Percentiles rank a stretch among this genome's conserved stretches.
These are phyloP conservation scores for Tulasnella sp. DNA, from an alignment of 768 basidiomycete species.

Conservation along the genomic window DNA sequence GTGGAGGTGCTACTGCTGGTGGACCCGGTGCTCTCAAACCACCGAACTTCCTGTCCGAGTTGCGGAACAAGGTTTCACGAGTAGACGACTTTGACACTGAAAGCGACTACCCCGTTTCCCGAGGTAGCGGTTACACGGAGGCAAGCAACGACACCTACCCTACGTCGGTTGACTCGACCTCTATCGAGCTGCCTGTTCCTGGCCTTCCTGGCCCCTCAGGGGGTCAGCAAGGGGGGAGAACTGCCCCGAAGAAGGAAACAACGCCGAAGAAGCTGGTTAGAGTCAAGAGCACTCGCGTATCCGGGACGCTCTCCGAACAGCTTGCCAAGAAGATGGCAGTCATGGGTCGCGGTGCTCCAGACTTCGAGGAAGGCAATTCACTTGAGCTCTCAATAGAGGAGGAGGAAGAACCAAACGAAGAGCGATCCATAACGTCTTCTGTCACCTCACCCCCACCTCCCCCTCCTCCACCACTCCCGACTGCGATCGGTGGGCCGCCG, in stretches of 20 bases:
- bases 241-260: conserved; percentile 15
- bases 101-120: conserved; percentile 44
- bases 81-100: conserved; percentile 39
- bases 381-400: conserved; percentile 35
- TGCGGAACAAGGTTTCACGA: conserved; percentile 3
- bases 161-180: conserved; percentile 36
- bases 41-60: conserved; percentile 2
- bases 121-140: conserved; percentile 41
- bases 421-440: background rate
- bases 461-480: background rate
- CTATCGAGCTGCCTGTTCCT: background rate
- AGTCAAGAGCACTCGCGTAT: conserved; percentile 29
- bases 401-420: conserved; percentile 34
- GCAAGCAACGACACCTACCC: conserved; percentile 48
- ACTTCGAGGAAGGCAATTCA: conserved; percentile 2
- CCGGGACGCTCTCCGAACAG: conserved; percentile 54
- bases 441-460: background rate
- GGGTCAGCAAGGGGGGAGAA: conserved; percentile 19
- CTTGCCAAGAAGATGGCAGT: conserved; percentile 50
- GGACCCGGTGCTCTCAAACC: conserved; percentile 16
- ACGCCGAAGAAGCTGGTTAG: conserved; percentile 20
- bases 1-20: background rate
- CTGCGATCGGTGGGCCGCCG: background rate
- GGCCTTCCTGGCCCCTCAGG: background rate
- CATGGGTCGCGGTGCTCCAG: conserved; percentile 31